These are phyloP conservation scores for Xanthoceras sorbifolium DNA, from an alignment of 345 rosid genomes.

Conservation along the genomic window DNA sequence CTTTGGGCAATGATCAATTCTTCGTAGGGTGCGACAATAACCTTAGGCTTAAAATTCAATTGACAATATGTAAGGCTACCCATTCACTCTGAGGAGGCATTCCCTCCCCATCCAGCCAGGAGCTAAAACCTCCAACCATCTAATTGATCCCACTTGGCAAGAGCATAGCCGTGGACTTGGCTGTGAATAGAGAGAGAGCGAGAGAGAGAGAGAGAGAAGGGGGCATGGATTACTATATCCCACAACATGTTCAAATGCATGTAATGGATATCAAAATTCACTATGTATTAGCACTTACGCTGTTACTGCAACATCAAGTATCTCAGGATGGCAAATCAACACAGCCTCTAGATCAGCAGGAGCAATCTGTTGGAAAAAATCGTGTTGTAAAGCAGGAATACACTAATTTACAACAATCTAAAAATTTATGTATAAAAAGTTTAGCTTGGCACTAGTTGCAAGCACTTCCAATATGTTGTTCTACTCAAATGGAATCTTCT, in stretches of 20 bases:
- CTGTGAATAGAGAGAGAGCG: background rate
- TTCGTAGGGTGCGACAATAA: too few species aligned
- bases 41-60: background rate
- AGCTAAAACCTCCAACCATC: background rate
- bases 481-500: background rate
- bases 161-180: background rate
- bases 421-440: background rate
- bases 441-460: background rate
- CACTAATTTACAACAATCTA: background rate
- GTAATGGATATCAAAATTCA: background rate
- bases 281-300: conserved; percentile 40
- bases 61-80: background rate
- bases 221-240: background rate
- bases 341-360: conserved; percentile 89
- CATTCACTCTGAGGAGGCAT: background rate
- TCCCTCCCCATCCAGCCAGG: background rate
- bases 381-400: conserved; percentile 1
- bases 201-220: background rate
- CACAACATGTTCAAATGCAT: conserved; percentile 10
- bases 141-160: background rate
- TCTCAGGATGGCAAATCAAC: conserved; percentile 66
- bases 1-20: background rate
- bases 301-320: conserved; percentile 75
- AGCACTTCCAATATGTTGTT: background rate
- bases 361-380: conserved; percentile 61